These are phyloP conservation scores for Teratosphaeriaceae sp. DNA, from an alignment of 2,329 filamentous ascomycete species.

Conservation along the genomic window DNA sequence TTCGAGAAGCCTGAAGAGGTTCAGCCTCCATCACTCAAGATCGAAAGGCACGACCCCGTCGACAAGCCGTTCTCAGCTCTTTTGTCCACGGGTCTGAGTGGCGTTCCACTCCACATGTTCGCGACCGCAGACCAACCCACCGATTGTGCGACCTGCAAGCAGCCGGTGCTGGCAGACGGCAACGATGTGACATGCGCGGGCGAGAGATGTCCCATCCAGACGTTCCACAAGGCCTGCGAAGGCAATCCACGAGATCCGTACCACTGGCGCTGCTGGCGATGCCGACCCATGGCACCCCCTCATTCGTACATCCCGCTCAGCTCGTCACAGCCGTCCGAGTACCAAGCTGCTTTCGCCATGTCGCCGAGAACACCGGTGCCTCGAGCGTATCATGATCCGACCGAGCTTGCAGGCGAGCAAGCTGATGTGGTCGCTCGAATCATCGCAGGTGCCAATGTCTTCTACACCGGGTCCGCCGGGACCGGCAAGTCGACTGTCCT, in stretches of 20 bases:
- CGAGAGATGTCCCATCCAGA: neutral
- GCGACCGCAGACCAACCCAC: neutral
- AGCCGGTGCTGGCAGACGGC: neutral
- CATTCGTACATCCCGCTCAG: too few relatives aligned
- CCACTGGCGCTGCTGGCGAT: conserved; percentile 8
- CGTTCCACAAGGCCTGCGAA: conserved; percentile 9
- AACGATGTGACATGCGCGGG: conserved; percentile 2
- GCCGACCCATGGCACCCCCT: conserved; percentile 4
- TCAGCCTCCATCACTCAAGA: neutral
- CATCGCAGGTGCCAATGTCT: conserved; percentile 48
- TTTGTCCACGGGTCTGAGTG: too few relatives aligned
- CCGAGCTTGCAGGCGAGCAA: conserved; percentile 8
- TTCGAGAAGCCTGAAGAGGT: neutral
- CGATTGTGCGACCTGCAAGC: neutral
- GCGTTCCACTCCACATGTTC: neutral
- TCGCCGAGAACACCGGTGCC: neutral
- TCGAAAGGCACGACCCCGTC: too few relatives aligned
- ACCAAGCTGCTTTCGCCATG: too few relatives aligned
- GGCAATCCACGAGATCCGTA: neutral
- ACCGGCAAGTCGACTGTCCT: conserved; percentile 54
- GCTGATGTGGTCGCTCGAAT: conserved; percentile 2
- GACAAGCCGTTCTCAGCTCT: too few relatives aligned
- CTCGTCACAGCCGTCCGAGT: too few relatives aligned
- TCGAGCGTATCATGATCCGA: neutral
- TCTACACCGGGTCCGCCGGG: conserved; percentile 59